Evolutionary conservation across 2,329 filamentous ascomycete genomes (phyloP), one percentile per base, ranked within the genome.

Genomic region (Beauveria sp.): DNA sequence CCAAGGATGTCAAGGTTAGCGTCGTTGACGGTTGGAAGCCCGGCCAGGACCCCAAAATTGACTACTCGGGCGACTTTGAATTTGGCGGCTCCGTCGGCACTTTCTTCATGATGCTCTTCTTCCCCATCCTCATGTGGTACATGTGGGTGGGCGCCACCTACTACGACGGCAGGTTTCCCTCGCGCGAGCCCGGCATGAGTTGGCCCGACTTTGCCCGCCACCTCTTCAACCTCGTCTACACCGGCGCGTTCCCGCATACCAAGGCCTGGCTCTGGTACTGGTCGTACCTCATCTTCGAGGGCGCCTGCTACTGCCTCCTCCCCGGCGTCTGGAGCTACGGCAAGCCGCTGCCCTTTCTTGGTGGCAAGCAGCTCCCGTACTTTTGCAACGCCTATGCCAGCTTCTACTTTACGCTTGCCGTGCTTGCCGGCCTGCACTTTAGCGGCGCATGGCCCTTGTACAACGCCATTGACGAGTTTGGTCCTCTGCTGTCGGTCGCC

Each of bases 61-160:
- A 89, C 75, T 78, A 82, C 69, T 86, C 84, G 1, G 84, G 82
- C 65, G 78, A 83, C 65, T 83, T 85, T 67, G 96, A 99, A 73
- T 99, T 98, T 72, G 93, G 93, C 65, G 95, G 95, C 63, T 87
- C 90, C 3, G 72, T 83, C n/a, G 93, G 95, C 61, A 88, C 93
- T 48, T 76, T 83, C 18, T 79, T 84, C 67, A 92, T 97, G 85
- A 98, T 98, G 91, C 82, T 92, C 65, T 86, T 89, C 51, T 99
- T 98, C 76, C 95, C 95, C n/a, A 65, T 88, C 43, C 83, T 99
- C 69, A 98, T 98, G 93, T 97, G 91, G 83, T 98, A 97, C 79
- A 96, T 99, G 93, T 98, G 93, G 93, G 88, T 96, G 74, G 95
- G 95, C 56, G 90, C 93, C 40, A 93, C 88, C 55, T 96, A 93